Conservation (phyloP, 805 yeast genomes). For the Sugiyamaella mastotermitis region DNA sequence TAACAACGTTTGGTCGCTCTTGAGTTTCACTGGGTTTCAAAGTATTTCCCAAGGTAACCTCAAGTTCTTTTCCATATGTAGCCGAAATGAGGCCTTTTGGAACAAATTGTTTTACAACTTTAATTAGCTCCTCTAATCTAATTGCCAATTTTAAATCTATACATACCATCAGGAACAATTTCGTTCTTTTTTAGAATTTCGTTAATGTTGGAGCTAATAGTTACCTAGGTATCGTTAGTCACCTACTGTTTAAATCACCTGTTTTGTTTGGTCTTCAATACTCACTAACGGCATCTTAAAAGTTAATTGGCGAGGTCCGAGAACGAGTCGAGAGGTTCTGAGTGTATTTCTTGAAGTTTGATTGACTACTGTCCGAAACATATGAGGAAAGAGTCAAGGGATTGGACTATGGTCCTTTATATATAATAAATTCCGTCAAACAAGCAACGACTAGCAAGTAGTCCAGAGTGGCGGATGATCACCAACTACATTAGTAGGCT, state of each 20-base stretch:
- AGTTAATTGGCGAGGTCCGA: background rate
- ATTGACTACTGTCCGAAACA: no score
- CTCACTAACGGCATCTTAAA: conserved; percentile 11
- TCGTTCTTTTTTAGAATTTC: conserved; percentile 37
- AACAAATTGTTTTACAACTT: conserved; percentile 27
- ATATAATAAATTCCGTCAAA: no score
- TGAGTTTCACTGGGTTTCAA: conserved; percentile 63
- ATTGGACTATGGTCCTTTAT: no score
- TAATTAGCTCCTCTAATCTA: background rate
- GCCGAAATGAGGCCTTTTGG: conserved; percentile 45
- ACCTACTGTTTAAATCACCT: background rate
- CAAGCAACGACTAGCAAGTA: no score
- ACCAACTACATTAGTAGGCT: no score
- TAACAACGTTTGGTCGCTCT: conserved; percentile 56
- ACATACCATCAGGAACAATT: conserved; percentile 39
- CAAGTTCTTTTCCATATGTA: conserved; percentile 50
- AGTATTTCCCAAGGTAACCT: conserved; percentile 76
- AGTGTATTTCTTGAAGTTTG: no score
- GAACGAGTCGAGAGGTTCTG: no score
- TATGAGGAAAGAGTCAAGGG: no score
- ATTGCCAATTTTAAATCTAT: no score
- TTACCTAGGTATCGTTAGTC: conserved; percentile 12
- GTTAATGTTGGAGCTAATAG: conserved; percentile 27
- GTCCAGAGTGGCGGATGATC: no score
- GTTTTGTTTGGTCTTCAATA: background rate